Percentiles rank a stretch among this genome's conserved stretches.
These are phyloP conservation scores for Candida sakaeoensis DNA, from an alignment of 805 yeast species.

Conservation along the genomic window DNA sequence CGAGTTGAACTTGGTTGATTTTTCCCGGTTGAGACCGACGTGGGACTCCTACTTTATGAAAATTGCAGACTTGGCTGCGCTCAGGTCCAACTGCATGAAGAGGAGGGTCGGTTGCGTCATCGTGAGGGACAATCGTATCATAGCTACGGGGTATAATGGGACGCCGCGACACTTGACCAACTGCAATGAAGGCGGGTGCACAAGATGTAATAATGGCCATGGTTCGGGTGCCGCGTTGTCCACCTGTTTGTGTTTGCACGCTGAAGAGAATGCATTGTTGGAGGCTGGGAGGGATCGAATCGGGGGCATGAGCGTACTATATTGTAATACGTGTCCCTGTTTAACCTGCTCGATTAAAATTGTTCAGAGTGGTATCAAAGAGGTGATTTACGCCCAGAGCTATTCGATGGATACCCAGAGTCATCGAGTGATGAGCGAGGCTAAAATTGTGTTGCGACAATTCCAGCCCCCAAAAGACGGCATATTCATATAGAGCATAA, in stretches of 20 bases:
- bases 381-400: constrained; percentile 89
- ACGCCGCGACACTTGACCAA: constrained; percentile 86
- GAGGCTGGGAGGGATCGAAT: constrained; percentile 92
- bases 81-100: constrained; percentile 94
- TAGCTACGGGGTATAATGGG: constrained; percentile 97
- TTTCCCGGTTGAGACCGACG: constrained; percentile 68
- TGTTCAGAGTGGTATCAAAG: constrained; percentile 85
- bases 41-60: constrained; percentile 98
- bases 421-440: constrained; percentile 66
- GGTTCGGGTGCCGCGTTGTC: constrained; percentile 61
- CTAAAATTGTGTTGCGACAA: constrained; percentile 65
- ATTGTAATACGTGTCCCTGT: constrained; percentile 98
- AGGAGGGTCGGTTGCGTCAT: constrained; percentile 95
- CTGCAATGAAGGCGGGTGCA: constrained; percentile 95
- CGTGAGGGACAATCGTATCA: constrained; percentile 77
- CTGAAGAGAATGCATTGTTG: constrained; percentile 92
- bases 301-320: constrained; percentile 51
- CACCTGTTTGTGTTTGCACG: constrained; percentile 92
- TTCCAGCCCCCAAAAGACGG: constrained; percentile 40
- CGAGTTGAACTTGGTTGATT: constrained; percentile 33
- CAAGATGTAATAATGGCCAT: constrained; percentile 74
- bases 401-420: constrained; percentile 89
- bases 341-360: constrained; percentile 93
- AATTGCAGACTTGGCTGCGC: constrained; percentile 88
- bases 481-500: constrained; percentile 26